Evolutionary conservation across 169 alveolate genomes (phyloP), one percentile per base, ranked within the genome.

Genomic region (Eimeria necatrix): DNA sequence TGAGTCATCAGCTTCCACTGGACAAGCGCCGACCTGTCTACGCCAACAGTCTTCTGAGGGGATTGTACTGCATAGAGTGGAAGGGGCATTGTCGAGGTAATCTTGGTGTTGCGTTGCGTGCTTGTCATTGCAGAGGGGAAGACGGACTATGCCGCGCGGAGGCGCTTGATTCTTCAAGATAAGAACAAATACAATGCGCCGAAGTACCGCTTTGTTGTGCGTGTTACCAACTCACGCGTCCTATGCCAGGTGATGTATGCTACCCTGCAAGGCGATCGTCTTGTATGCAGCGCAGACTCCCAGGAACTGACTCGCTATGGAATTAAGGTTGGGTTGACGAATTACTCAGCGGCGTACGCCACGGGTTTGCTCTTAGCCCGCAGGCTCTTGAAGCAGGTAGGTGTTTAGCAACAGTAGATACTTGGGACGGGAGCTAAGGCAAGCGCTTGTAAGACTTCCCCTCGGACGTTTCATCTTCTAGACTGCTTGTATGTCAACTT

Each of bases 91-190:
- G 12, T 20, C 41, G 41, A 32, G 2, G 26, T 51, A 4, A 48
- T 10, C 51, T 24, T 51, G 16, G 52, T 5, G 10, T 4, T 59
- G 8, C 32, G 9, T 12, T 71, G 59, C 41, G 22, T 84, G 83
- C 24, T 71, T 56, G 18, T 26, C 26, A 9, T 20, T n/a, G 41
- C 97, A 98, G 99, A 99, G 99, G 99, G 99, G 68, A 99, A 99
- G 98, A 99, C 99, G 46, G 99, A 99, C 97, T 99, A 99, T 98
- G 98, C 98, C 95, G 99, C 99, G 91, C 98, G 99, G 96, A 98
- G 99, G 94, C 98, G 99, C 89, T 96, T 99, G 98, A 98, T 99
- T 90, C 97, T 97, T 74, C 99, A 99, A 98, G 99, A 99, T 98
- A 99, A 99, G 98, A 98, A 99, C 97, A 99, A 99, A 98, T 99